Conservation (phyloP, 805 yeast genomes). For the Nakazawaea ishiwadae region DNA sequence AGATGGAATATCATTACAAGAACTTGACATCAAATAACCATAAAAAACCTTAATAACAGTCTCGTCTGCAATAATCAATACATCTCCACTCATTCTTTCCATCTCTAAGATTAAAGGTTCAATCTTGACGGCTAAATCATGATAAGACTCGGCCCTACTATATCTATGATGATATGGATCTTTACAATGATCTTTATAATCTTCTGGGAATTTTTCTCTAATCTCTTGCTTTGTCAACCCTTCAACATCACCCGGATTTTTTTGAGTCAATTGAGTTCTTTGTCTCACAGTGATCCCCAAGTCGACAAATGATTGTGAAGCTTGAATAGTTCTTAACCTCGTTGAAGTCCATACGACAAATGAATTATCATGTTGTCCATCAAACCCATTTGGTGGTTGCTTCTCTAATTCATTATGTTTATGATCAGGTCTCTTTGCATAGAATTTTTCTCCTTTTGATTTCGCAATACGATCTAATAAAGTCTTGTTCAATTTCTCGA, state of each 20-base stretch:
- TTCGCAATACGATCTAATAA: conserved; percentile 32
- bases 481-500: conserved; percentile 58
- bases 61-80: conserved; percentile 90
- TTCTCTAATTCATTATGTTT: conserved; percentile 15
- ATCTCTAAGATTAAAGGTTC: conserved; percentile 91
- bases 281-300: conserved; percentile 63
- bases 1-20: conserved; percentile 80
- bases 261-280: conserved; percentile 78
- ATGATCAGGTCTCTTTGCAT: conserved; percentile 15
- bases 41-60: conserved; percentile 83
- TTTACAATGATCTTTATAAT: conserved; percentile 53
- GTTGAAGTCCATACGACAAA: conserved; percentile 96
- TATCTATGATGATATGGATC: conserved; percentile 94
- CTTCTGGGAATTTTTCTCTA: conserved; percentile 56
- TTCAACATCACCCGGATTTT: conserved; percentile 86
- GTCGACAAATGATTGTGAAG: conserved; percentile 64
- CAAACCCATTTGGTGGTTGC: conserved; percentile 39
- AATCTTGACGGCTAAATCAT: conserved; percentile 89
- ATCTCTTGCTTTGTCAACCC: conserved; percentile 61
- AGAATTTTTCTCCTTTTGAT: conserved; percentile 27
- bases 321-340: conserved; percentile 74
- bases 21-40: conserved; percentile 92
- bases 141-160: conserved; percentile 92
- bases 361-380: conserved; percentile 55
- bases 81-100: conserved; percentile 86